These are phyloP conservation scores for Geotrichum carabidarum DNA, from an alignment of 1,139 yeast species.

Conservation along the genomic window DNA sequence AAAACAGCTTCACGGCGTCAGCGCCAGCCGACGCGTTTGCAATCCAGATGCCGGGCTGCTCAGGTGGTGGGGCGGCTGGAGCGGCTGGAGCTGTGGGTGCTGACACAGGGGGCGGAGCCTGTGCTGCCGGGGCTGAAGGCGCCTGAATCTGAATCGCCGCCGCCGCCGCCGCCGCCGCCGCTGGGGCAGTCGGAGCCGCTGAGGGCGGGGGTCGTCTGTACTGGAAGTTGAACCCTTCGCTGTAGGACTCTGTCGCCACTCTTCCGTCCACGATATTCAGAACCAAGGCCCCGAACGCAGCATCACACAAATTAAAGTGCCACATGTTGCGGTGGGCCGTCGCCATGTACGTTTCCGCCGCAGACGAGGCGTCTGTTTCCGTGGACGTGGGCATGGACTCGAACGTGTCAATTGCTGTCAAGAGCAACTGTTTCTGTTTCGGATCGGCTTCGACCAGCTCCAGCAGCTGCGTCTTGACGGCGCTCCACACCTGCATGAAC, in stretches of 20 bases:
- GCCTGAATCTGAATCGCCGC: constrained; percentile 8
- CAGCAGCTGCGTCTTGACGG: constrained; percentile 51
- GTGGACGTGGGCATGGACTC: constrained; percentile 55
- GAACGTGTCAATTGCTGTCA: constrained; percentile 55
- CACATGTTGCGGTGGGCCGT: constrained; percentile 66
- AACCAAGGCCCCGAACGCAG: constrained; percentile 43
- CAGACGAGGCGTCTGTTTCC: constrained; percentile 6
- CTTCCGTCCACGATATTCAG: constrained; percentile 42
- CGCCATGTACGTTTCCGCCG: constrained; percentile 40
- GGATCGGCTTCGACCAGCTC: constrained; percentile 37
- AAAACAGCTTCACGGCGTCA: constrained; percentile 33
- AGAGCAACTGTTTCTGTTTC: constrained; percentile 40
- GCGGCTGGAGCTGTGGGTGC: not conserved
- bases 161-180: constrained; percentile 11
- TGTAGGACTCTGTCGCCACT: constrained; percentile 41
- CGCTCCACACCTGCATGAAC: constrained; percentile 60
- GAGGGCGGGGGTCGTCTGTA: constrained; percentile 33
- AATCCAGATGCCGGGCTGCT: constrained; percentile 39
- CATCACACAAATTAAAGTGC: constrained; percentile 72
- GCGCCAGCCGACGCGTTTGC: constrained; percentile 36
- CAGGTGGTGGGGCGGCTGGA: constrained; percentile 8
- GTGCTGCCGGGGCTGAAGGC: constrained; percentile 3
- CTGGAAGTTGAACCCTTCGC: constrained; percentile 50
- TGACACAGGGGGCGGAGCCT: not conserved
- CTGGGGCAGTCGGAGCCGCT: not conserved